These are phyloP conservation scores for Vitis cinerea DNA, from an alignment of 164 flowering plant species.

Conservation along the genomic window DNA sequence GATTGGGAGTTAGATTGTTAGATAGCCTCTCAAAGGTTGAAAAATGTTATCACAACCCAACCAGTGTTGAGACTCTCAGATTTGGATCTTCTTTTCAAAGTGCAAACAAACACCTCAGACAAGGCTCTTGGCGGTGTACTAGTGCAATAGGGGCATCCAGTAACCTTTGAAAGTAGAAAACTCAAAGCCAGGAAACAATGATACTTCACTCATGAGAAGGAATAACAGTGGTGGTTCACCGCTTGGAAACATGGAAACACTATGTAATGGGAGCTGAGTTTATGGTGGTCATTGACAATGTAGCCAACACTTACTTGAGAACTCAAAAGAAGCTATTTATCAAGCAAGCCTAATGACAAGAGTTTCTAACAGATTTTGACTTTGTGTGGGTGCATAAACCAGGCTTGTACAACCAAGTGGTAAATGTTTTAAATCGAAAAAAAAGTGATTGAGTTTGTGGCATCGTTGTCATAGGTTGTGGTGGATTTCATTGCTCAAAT, in stretches of 20 bases:
- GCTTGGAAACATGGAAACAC: not conserved
- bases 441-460: not conserved
- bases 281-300: not conserved
- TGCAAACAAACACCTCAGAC: not conserved
- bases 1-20: not conserved
- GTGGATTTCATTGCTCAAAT: not conserved
- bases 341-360: conserved; percentile 14
- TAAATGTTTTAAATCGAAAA: conserved; percentile 2
- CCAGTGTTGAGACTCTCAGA: too few relatives aligned
- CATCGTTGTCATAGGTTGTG: too few relatives aligned
- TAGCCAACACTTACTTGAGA: conserved; percentile 5
- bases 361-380: conserved; percentile 9
- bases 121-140: not conserved
- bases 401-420: not conserved
- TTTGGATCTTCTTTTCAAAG: not conserved
- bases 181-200: not conserved
- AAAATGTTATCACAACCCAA: too few relatives aligned
- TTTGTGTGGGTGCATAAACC: conserved; percentile 1
- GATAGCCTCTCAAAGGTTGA: too few relatives aligned
- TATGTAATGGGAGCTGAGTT: not conserved
- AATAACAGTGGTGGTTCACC: not conserved
- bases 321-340: not conserved
- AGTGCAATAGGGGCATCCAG: not conserved
- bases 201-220: conserved; percentile 1
- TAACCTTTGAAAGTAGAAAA: not conserved